Base-by-base conservation (phyloP, 441 rosid genomes). In the Metrosideros polymorpha region DNA sequence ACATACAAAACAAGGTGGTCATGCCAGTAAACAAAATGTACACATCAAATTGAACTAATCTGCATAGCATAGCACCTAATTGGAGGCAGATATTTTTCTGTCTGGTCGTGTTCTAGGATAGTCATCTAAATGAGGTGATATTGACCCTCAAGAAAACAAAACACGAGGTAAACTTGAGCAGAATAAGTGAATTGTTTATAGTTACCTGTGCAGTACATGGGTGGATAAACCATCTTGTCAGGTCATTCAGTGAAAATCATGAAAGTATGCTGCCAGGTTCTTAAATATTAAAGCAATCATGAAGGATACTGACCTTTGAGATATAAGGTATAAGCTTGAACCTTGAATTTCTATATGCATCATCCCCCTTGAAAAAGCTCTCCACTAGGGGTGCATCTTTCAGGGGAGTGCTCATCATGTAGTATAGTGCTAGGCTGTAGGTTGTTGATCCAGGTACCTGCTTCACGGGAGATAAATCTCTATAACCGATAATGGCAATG, bases 281-380 rank as follows among this genome's bases (percentile, higher is more conserved):
- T 52, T 59, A 87, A 87, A 61, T 79, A 55, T 83, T 75, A 18
- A 82, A 79, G 45, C 27, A 66, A 84, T 14, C 24, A 45, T 82
- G 22, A 55, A 52, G 83, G 71, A 50, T 47, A 88, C 96, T 35
- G 87, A 96, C 99, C 99, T 95, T 94, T 75, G 98, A 95, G 91
- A 97, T 97, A 94, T 96, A 96, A 51, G 99, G 98, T 90, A 97
- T 96, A 90, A 97, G 98, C 93, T 97, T 97, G 93, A 97, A 97
- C 92, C 99, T 94, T 71, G 99, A 97, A 88, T 97, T 97, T 91
- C 99, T 95, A 88, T 90, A 92, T 42, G 98, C 92, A 86, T 97
- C 95, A 87, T 97, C 99, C 49, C 98, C 98, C 57, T 93, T 92
- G 77, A 97, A 87, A 92, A 97, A 97, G 89, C 94, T 93, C 86